Evolutionary conservation across 176 grass and related monocot genomes (phyloP), one percentile per base, ranked within the genome.

Genomic region (Ensete ventricosum): DNA sequence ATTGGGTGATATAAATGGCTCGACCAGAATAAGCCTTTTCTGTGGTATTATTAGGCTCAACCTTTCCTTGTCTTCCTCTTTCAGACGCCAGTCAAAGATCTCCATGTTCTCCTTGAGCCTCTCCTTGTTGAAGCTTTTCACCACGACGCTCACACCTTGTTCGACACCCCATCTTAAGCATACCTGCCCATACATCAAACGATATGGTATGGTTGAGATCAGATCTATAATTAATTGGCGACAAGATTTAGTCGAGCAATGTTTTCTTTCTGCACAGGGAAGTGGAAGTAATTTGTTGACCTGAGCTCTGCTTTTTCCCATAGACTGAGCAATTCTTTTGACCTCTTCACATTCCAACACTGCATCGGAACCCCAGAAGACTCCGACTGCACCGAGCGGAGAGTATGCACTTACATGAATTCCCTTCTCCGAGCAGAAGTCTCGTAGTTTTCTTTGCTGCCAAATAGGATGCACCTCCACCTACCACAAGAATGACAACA

Each of bases 341-440:
- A 91, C 59, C 17, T 81, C 84, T 20, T 79, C 85, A 17, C 73
- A 53, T 74, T 62, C 77, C 76, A 96, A 79, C n/a, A 92, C 88
- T 9, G 72, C 81, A 79, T 89, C 71, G 59, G 83, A 83, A 14
- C 92, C 92, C 92, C 92, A 91, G 14, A 81, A 50, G 52, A 84
- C 84, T 53, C 92, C 92, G 55, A 82, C 87, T 83, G 84, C 89
- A 0, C 86, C 92, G 9, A 91, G 73, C 1, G 86, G 92, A 52
- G 86, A 89, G 66, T 96, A 91, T 21, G 80, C 92, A 21, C 86
- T 89, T 8, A 96, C 54, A 81, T 96, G 86, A 73, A 91, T 89
- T 50, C 80, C 81, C 17, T 85, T 83, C 6, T 62, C 57, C 16
- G 14, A 67, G 82, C 92, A 96, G 23, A 96, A 85, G 65, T 83